phyloP scores from a whole-genome alignment of 176 grass and related monocot species.

The Avena eriantha region DNA sequence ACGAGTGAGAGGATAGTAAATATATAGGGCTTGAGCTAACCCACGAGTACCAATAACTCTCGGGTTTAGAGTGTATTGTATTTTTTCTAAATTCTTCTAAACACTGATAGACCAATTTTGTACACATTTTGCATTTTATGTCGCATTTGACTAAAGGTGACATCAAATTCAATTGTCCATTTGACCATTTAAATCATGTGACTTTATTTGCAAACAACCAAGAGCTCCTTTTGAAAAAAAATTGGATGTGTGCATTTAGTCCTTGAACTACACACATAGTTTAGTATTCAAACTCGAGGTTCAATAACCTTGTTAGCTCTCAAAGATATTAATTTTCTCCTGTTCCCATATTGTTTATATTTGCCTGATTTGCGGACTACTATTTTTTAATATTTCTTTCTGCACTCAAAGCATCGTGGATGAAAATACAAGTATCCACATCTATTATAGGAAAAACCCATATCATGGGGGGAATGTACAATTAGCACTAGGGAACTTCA shows the following conservation, averaged over 20 bases:
- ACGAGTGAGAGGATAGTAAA: background rate
- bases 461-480: no score
- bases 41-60: no score
- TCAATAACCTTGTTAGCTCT: background rate
- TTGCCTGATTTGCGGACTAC: background rate
- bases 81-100: background rate
- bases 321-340: background rate
- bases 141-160: background rate
- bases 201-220: background rate
- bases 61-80: background rate
- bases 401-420: background rate
- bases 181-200: background rate
- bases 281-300: background rate
- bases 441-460: no score
- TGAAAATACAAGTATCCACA: background rate
- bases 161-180: background rate
- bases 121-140: background rate
- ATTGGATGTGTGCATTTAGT: background rate
- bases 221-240: background rate
- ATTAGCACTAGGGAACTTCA: background rate
- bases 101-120: background rate
- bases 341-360: background rate
- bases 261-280: background rate
- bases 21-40: no score
- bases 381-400: background rate